These are phyloP conservation scores for Agaricus bisporus DNA, from an alignment of 768 basidiomycete genomes.

Conservation along the genomic window DNA sequence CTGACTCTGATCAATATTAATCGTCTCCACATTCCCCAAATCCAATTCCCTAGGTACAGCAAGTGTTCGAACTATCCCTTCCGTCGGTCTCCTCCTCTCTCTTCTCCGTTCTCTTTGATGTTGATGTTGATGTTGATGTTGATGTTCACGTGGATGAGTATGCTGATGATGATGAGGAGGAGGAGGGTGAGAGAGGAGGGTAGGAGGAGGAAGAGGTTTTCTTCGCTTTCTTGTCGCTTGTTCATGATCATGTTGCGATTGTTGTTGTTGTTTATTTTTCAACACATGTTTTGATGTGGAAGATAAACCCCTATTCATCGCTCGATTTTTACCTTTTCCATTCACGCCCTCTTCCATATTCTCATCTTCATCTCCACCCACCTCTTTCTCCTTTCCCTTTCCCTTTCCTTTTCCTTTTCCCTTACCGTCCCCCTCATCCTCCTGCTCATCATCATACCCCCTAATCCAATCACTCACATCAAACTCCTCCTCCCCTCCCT, in stretches of 20 bases:
- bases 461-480: slow-evolving; percentile 1
- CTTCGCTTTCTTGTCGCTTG: no score
- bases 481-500: slow-evolving; percentile 9
- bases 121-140: slow-evolving; percentile 1
- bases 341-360: background rate
- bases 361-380: background rate
- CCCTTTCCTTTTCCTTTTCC: background rate
- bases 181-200: background rate
- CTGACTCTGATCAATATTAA: slow-evolving; percentile 74
- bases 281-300: no score
- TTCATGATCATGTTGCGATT: no score
- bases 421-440: background rate
- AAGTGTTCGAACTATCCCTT: slow-evolving; percentile 51
- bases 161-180: no score
- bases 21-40: slow-evolving; percentile 61
- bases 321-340: no score
- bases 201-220: no score
- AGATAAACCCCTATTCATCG: background rate
- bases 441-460: background rate
- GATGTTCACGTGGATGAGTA: no score
- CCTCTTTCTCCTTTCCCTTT: background rate
- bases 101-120: slow-evolving; percentile 14
- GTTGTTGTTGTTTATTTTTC: no score
- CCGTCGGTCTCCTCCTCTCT: slow-evolving; percentile 20
- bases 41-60: slow-evolving; percentile 62